Percentiles rank a stretch among this genome's conserved stretches.
Conservation (phyloP, 31 red algal genomes). For the Endocladia muricata region DNA sequence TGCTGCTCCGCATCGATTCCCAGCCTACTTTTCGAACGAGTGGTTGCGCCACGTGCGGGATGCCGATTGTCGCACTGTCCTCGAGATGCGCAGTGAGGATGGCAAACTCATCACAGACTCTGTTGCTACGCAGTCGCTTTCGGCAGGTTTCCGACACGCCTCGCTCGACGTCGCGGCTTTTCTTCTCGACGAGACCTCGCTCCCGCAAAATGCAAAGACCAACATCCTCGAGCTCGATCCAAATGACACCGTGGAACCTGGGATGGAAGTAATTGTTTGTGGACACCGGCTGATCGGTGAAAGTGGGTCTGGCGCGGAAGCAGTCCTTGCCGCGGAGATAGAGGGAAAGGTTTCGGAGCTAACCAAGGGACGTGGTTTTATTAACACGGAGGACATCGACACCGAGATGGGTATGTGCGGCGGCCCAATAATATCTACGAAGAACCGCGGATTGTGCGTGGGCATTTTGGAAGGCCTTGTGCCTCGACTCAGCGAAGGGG, state of each 20-base stretch:
- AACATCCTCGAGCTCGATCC: conserved; percentile 11
- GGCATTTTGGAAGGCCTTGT: conserved; percentile 77
- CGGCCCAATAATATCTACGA: conserved; percentile 39
- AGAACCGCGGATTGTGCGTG: conserved; percentile 23
- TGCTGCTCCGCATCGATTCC: conserved; percentile 84
- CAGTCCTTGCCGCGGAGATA: conserved; percentile 23
- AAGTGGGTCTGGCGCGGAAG: conserved; percentile 58
- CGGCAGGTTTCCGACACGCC: conserved; percentile 56
- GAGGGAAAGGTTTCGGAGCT: conserved; percentile 40
- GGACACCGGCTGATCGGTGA: conserved; percentile 48
- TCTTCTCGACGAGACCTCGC: conserved; percentile 13
- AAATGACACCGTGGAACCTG: background rate
- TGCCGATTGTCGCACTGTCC: conserved; percentile 45
- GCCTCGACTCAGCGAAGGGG: conserved; percentile 16
- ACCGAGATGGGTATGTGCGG: conserved; percentile 84
- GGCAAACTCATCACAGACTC: conserved; percentile 25
- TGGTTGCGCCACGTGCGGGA: conserved; percentile 86
- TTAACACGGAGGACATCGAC: conserved; percentile 46
- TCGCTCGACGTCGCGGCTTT: conserved; percentile 79
- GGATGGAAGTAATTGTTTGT: conserved; percentile 13
- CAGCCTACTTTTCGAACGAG: conserved; percentile 69
- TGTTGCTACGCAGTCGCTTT: conserved; percentile 20
- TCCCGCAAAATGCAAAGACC: conserved; percentile 3
- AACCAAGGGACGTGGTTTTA: conserved; percentile 39
- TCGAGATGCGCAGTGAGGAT: conserved; percentile 53